A percentile compares a stretch with the other conserved stretches of the same genome.
These are phyloP conservation scores for Pinus albicaulis DNA, from an alignment of 75 land plant genomes.

Conservation along the genomic window DNA sequence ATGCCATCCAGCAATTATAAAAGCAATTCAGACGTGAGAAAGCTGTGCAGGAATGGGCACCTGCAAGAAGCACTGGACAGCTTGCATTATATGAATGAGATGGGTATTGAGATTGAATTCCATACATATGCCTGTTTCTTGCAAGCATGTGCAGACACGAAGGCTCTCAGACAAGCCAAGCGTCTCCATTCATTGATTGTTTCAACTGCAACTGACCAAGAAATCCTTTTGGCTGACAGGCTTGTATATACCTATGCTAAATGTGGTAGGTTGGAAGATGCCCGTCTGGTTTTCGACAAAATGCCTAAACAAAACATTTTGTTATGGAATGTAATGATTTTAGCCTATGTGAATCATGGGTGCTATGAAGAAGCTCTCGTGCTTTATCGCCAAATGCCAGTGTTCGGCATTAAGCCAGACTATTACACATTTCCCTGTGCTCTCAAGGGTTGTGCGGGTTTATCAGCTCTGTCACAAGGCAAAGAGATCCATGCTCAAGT, in stretches of 20 bases:
- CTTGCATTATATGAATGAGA: neutral
- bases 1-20: too few species aligned
- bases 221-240: neutral
- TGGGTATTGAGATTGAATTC: neutral
- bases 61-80: neutral
- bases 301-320: neutral
- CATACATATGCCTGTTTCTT: neutral
- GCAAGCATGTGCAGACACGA: neutral
- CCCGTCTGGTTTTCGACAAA: conserved; percentile 2
- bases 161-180: neutral
- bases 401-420: neutral
- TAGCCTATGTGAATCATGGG: conserved; percentile 2
- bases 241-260: conserved; percentile 7
- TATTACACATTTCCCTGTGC: neutral
- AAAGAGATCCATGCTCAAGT: neutral
- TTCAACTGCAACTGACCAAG: neutral
- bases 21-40: neutral
- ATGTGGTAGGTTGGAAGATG: neutral
- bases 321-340: conserved; percentile 9
- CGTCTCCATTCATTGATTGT: neutral
- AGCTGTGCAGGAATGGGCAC: neutral
- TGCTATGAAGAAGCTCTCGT: conserved; percentile 2
- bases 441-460: conserved; percentile 9
- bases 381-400: neutral
- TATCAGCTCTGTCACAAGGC: neutral